phyloP scores from a whole-genome alignment of 306 rosid genomes.

The Macrotyloma uniflorum region DNA sequence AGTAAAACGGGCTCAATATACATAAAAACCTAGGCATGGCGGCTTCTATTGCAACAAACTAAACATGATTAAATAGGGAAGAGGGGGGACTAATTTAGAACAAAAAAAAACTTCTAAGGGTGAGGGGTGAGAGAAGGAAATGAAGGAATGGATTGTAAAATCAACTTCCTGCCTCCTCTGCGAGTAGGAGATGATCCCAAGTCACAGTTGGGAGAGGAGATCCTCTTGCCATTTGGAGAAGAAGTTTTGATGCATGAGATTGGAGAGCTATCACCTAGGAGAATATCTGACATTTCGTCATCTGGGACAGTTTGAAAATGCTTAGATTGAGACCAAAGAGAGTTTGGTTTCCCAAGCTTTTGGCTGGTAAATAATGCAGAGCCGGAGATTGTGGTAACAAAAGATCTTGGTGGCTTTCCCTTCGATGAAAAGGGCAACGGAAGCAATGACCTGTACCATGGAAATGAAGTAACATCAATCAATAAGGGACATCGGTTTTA shows the following conservation, averaged over 20 bases:
- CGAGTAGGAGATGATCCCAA: constrained; percentile 68
- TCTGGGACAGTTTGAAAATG: constrained; percentile 47
- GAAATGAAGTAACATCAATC: constrained; percentile 7
- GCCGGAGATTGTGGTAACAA: constrained; percentile 57
- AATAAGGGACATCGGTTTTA: background rate
- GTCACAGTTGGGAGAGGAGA: constrained; percentile 74
- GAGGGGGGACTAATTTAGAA: constrained; percentile 26
- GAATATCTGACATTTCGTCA: constrained; percentile 67
- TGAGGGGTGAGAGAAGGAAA: constrained; percentile 79
- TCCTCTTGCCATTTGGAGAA: constrained; percentile 86
- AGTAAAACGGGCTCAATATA: constrained; percentile 39
- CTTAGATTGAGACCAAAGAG: constrained; percentile 57
- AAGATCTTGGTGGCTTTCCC: constrained; percentile 70
- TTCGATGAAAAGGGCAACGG: constrained; percentile 67
- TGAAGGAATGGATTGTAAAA: constrained; percentile 85
- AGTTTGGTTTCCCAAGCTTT: constrained; percentile 55
- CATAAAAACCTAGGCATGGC: constrained; percentile 43
- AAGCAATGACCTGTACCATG: constrained; percentile 55
- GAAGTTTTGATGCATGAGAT: constrained; percentile 61
- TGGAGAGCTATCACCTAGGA: constrained; percentile 60
- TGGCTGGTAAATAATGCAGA: constrained; percentile 59
- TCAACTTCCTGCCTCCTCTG: constrained; percentile 80
- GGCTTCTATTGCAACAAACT: constrained; percentile 25
- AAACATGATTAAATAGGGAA: background rate
- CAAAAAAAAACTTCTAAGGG: constrained; percentile 39